Evolutionary conservation across 345 rosid species (phyloP).

Genomic region (Boechera divaricarpa): DNA sequence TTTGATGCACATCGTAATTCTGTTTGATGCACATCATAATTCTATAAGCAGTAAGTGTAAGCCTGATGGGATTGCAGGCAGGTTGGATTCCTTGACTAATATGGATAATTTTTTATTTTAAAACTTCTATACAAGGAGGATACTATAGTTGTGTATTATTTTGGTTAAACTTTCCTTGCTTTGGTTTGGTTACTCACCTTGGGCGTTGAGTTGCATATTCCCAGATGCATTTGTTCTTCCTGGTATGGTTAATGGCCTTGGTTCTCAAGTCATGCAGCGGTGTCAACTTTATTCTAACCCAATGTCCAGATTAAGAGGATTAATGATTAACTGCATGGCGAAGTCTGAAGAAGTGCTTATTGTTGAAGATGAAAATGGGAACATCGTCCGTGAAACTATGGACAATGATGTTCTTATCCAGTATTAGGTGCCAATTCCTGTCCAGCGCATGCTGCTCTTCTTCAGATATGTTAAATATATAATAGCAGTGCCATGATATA

Average conservation of each 20-base stretch:
- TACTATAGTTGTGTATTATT: not conserved
- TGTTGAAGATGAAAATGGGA: slow-evolving; percentile 99
- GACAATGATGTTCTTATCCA: slow-evolving; percentile 99
- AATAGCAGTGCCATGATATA: slow-evolving; percentile 4
- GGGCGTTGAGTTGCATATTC: slow-evolving; percentile 29
- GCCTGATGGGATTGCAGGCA: slow-evolving; percentile 90
- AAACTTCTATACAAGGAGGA: not conserved
- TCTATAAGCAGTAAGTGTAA: slow-evolving; percentile 54
- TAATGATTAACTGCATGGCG: slow-evolving; percentile 98
- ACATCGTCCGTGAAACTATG: slow-evolving; percentile 98
- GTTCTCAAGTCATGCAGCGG: slow-evolving; percentile 76
- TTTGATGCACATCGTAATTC: slow-evolving; percentile 83
- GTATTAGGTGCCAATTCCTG: slow-evolving; percentile 68
- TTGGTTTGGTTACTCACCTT: slow-evolving; percentile 34
- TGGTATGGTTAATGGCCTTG: slow-evolving; percentile 85
- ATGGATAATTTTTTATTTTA: not conserved
- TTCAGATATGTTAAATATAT: slow-evolving; percentile 21
- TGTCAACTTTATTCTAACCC: slow-evolving; percentile 88
- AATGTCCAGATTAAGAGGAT: slow-evolving; percentile 89
- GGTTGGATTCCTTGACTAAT: slow-evolving; percentile 23
- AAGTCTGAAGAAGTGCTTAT: slow-evolving; percentile 98
- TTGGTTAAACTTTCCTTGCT: slow-evolving; percentile 14
- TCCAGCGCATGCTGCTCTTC: slow-evolving; percentile 5
- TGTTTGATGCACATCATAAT: not conserved
- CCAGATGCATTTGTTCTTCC: slow-evolving; percentile 73